Base-by-base conservation (phyloP, 1,139 yeast genomes). In the Yamadazyma sp. region DNA sequence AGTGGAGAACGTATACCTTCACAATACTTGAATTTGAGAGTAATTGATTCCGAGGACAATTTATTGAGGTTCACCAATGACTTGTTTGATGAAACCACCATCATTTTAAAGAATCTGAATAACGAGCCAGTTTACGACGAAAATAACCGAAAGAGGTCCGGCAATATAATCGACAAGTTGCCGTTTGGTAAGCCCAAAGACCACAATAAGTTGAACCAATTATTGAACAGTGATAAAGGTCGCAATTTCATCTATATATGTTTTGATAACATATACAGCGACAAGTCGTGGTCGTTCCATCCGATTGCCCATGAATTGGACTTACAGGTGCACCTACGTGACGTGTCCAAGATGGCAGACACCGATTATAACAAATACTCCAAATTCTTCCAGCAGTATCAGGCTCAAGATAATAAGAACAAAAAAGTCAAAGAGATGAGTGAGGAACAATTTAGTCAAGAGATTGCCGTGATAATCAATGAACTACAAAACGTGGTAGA, bases 211-310 rank as follows among this genome's bases (percentile, higher is more conserved):
- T 44, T 45, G 17, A 38, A 50, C 9, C 53, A 56, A 28, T 38
- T 56, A 6, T 43, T 61, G 38, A 48, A 53, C 30, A 50, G 54
- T 29, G 51, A 52, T 36, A 45, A 51, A 23, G 69, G 64, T 6
- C 57, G 56, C 36, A 62, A 67, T 3, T 49, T 57, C 28, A 57
- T 70, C 15, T 59, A 67, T 44, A 54, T 71, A 20, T 71, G 77
- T 47, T 70, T 70, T 48, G 75, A 71, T 50, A 71, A 71, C 45
- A 41, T 70, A 25, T 70, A 62, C 50, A 52, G 52, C 35, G 77
- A 71, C 47, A 63, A 63, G 45, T 65, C 72, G 11, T 71, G 76
- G 76, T 61, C 73, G 16, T 71, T 68, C 47, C 50, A 53, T 15
- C 70, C 73, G 5, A 42, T 45, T 25, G 31, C 50, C 2, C 54